Conservation (phyloP, 768 basidiomycete species). For the Trametes punicea region DNA sequence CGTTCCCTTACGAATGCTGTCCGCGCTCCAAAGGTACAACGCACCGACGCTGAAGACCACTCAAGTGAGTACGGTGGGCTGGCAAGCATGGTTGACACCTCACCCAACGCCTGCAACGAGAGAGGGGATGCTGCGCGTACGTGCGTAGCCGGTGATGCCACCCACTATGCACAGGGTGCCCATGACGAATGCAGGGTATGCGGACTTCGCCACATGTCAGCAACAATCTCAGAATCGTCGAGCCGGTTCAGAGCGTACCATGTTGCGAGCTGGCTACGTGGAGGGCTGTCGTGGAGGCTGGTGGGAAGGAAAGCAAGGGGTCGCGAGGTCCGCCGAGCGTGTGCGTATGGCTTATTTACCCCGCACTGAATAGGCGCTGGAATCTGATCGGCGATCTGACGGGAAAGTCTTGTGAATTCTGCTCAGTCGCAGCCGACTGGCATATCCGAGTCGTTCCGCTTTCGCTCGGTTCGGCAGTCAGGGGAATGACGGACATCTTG, state of each 20-base stretch:
- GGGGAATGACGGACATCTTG: slow-evolving; percentile 30
- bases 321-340: slow-evolving; percentile 5
- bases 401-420: slow-evolving; percentile 7
- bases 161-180: slow-evolving; percentile 75
- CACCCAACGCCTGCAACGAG: slow-evolving; percentile 80
- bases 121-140: slow-evolving; percentile 77
- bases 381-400: slow-evolving; percentile 10
- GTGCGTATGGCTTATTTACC: slow-evolving; percentile 15
- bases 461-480: background rate
- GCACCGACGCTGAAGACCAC: slow-evolving; percentile 57
- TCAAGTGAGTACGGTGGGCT: background rate
- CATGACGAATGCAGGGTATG: slow-evolving; percentile 77
- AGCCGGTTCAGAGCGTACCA: background rate
- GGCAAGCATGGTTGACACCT: slow-evolving; percentile 16
- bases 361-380: slow-evolving; percentile 13
- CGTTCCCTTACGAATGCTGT: slow-evolving; percentile 69
- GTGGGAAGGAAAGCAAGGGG: slow-evolving; percentile 9
- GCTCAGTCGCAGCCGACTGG: slow-evolving; percentile 2
- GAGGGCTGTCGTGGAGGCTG: slow-evolving; percentile 11
- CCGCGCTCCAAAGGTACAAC: slow-evolving; percentile 77
- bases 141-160: slow-evolving; percentile 67
- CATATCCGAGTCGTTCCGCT: background rate
- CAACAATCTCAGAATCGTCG: background rate
- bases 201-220: slow-evolving; percentile 48
- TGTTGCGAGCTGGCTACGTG: background rate